A percentile compares a stretch with the other conserved stretches of the same genome.
These are phyloP conservation scores for Aspergillus versicolor DNA, from an alignment of 2,329 filamentous ascomycete genomes.

Conservation along the genomic window DNA sequence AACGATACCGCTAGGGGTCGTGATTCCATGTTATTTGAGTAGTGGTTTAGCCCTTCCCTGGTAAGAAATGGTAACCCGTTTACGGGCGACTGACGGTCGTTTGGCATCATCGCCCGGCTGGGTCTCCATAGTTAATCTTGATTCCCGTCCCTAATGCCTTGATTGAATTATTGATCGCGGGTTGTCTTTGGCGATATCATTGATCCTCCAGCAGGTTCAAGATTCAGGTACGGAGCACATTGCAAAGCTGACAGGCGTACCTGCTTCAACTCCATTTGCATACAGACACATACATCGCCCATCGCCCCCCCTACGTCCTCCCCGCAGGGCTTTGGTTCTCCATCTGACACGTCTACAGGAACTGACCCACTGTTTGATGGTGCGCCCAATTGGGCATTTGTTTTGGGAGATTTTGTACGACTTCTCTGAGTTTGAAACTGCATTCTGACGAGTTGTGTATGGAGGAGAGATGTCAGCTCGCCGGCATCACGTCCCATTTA, in stretches of 20 bases:
- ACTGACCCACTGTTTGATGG: conserved; percentile 1
- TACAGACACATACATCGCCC: not conserved
- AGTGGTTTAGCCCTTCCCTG: not conserved
- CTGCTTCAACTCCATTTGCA: not conserved
- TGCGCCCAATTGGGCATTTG: not conserved
- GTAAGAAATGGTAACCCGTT: not conserved
- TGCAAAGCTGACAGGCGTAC: not conserved
- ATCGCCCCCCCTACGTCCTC: not conserved
- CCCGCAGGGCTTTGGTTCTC: not conserved
- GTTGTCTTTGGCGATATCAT: too few relatives aligned
- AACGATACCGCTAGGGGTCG: not conserved
- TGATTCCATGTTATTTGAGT: not conserved
- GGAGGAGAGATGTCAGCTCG: not conserved
- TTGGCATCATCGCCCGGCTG: not conserved
- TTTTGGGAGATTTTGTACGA: not conserved
- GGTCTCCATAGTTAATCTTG: not conserved
- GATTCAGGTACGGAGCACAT: not conserved
- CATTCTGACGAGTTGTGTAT: not conserved
- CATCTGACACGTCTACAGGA: conserved; percentile 3
- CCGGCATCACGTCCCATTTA: too few relatives aligned
- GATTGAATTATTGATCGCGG: not conserved
- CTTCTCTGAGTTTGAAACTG: not conserved
- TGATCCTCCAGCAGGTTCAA: too few relatives aligned
- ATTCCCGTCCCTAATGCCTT: not conserved
- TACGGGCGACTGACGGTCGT: not conserved